Conservation (phyloP, 352 stramenopile genomes). For the Phytophthora chlamydospora region DNA sequence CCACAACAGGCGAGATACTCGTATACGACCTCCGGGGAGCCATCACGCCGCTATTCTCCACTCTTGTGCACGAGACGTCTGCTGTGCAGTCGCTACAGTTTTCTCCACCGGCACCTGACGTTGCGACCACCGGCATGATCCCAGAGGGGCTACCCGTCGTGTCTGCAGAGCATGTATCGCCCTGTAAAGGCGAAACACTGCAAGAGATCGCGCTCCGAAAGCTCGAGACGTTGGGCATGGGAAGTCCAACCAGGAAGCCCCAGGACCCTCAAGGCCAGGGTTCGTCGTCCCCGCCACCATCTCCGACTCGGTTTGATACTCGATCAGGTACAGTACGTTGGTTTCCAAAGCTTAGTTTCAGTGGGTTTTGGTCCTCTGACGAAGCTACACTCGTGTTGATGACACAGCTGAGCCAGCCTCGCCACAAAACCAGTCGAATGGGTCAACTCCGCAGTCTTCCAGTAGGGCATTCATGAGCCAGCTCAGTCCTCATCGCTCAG, state of each 20-base stretch:
- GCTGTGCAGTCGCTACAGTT: slow-evolving; percentile 69
- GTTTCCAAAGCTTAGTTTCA: neutral
- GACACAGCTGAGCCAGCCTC: slow-evolving; percentile 9
- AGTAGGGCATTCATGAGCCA: slow-evolving; percentile 9
- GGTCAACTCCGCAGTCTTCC: slow-evolving; percentile 7
- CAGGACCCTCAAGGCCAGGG: neutral
- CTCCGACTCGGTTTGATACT: slow-evolving; percentile 30
- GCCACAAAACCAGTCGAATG: slow-evolving; percentile 15
- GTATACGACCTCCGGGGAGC: slow-evolving; percentile 70
- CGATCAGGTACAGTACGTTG: slow-evolving; percentile 20
- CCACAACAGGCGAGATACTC: slow-evolving; percentile 56
- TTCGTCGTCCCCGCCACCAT: slow-evolving; percentile 8
- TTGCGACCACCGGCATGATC: slow-evolving; percentile 26
- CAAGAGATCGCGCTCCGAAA: slow-evolving; percentile 53
- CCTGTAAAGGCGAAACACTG: slow-evolving; percentile 45
- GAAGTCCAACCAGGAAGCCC: slow-evolving; percentile 21
- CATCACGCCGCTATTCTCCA: slow-evolving; percentile 65
- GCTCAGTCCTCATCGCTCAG: neutral
- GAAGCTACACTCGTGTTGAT: neutral
- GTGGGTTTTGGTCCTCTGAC: slow-evolving; percentile 8
- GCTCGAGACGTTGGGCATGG: slow-evolving; percentile 44
- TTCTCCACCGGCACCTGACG: slow-evolving; percentile 43
- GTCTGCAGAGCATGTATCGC: slow-evolving; percentile 47
- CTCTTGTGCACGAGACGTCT: slow-evolving; percentile 42
- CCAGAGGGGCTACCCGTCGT: slow-evolving; percentile 53